Base-by-base conservation (phyloP, 305 asterid species). In the Fraxinus velutina region DNA sequence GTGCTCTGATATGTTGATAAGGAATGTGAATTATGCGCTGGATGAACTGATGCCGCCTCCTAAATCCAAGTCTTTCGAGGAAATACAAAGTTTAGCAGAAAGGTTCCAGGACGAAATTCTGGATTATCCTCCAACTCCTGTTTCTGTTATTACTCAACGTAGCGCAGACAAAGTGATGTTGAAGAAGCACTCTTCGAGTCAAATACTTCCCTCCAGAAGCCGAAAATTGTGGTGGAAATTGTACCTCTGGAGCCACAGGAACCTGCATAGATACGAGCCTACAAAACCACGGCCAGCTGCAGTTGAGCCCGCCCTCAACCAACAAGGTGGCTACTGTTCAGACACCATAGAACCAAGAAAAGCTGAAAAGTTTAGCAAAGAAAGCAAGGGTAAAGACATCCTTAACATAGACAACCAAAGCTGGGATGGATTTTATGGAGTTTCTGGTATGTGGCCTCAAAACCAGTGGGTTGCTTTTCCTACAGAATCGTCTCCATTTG, bases 381-480 rank as follows among this genome's bases (percentile, higher is more conserved):
- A 77, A 22, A 85, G 55, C 30, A 34, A 71, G 70, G 88, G 80
- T 24, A 84, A 80, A 32, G 82, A 47, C 79, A 83, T 64, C 68
- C 47, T 70, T 62, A 85, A 79, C 76, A 39, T 44, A 30, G 86
- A 85, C 17, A 80, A 85, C 81, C 86, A 80, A 78, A 86, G 86
- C 7, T 89, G 90, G 93, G 89, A 86, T 47, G 91, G 89, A 24
- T 84, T 87, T 27, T 82, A 79, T 60, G 97, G 91, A 79, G 84
- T 34, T 79, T 88, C 93, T 2, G 90, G 93, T 55, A 78, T 87
- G 85, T 91, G 96, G 97, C 93, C 93, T 60, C 96, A 92, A 81
- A 90, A 91, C 78, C 97, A 94, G 80, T 92, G 97, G 97, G 90
- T 93, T 83, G 98, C 97, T 82, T 89, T 91, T 72, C 91, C 96